Base-by-base conservation (phyloP, 306 rosid species). In the Hippophae gyantsensis region DNA sequence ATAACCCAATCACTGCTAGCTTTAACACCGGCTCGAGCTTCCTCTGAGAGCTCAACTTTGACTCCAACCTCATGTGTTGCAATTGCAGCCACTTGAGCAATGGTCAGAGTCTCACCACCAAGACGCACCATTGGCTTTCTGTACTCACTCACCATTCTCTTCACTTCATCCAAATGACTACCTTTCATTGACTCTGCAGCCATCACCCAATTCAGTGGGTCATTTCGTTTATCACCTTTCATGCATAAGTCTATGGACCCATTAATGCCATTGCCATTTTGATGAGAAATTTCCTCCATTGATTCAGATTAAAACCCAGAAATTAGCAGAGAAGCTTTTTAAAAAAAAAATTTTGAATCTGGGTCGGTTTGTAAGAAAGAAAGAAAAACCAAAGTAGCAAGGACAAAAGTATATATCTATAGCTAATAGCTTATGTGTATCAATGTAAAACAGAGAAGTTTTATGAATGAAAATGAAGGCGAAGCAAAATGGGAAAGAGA, bases 1-100 rank as follows among this genome's bases (percentile, higher is more conserved):
- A 78, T 57, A 0, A 90, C 95, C 98, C 98, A 90, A 1, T 87
- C 87, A 26, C 96, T 90, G 75, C 96, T 85, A 0, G 96, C 96
- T 63, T 81, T 78, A 4, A 90, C 98, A 25, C 71, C 78, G 7
- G 74, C 75, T 3, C 86, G 65, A 2, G 79, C 68, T 13, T 67
- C 79, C 81, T 79, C 80, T 0, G 75, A 53, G 3, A 90, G 84
- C 71, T 78, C 80, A 58, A 90, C 96, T 25, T 13, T 27, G 32
- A 62, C 56, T 0, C 61, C 79, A 0, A 53, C 38, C 5, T 53
- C 59, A 1, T 56, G 55, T 48, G 13, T 42, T 0, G 89, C 89
- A 40, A 87, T 75, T 8, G 96, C 94, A 0, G 96, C 89, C 18
- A 90, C 98, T 51, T 87, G 92, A 0, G 82, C 68, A 5, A 90